A percentile compares a stretch with the other conserved stretches of the same genome.
phyloP scores from a whole-genome alignment of 257 asterid species.

The Buddleja alternifolia region DNA sequence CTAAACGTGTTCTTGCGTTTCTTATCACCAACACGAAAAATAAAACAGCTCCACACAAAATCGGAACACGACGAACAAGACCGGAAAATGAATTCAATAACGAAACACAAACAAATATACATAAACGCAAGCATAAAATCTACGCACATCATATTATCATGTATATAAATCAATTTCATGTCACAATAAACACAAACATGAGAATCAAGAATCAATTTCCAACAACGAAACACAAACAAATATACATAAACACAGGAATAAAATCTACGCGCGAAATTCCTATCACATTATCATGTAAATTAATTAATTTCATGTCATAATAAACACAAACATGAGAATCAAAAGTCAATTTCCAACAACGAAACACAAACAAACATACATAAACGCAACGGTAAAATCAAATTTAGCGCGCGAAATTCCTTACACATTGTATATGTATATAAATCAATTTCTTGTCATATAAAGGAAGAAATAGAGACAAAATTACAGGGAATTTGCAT shows the following conservation, averaged over 20 bases:
- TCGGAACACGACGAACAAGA: neutral
- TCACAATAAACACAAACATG: too few species aligned
- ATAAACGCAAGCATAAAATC: neutral
- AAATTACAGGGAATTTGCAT: conserved; percentile 77
- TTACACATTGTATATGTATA: neutral
- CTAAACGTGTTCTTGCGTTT: neutral
- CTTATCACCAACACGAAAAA: neutral
- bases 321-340: too few species aligned
- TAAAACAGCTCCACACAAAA: conserved; percentile 15
- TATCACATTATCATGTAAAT: too few species aligned
- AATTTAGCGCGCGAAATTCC: too few species aligned
- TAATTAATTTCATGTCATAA: too few species aligned
- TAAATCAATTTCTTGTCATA: neutral
- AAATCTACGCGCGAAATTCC: too few species aligned
- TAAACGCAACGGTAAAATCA: too few species aligned
- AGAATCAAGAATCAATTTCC: too few species aligned
- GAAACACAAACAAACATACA: too few species aligned
- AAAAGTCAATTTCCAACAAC: too few species aligned
- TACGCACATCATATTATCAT: neutral
- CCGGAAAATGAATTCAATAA: neutral
- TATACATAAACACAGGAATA: too few species aligned
- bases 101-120: neutral
- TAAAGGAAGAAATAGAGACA: neutral
- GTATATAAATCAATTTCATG: neutral
- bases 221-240: too few species aligned